Evolutionary conservation across 208 protist species (phyloP), one percentile per base, ranked within the genome.

Genomic region (Blastocrithidia nonstop): DNA sequence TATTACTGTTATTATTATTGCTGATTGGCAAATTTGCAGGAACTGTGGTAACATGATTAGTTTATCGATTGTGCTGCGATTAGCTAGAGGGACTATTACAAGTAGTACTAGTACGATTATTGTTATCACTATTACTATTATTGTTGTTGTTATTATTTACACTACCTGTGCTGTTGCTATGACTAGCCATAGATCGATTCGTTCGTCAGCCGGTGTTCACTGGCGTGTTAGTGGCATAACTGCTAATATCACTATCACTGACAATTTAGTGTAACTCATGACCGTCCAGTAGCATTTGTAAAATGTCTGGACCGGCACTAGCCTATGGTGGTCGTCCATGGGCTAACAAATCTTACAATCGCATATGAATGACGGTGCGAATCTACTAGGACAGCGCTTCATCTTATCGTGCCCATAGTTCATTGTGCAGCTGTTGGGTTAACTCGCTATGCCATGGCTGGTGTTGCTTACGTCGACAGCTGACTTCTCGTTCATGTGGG

Each of bases 271-370:
- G 20, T 13, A 66, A 19, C 23, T 69, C 66, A 15, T 61, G 51
- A 4, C 66, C 61, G 33, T 74, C 57, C 8, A 74, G 52, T 25
- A 76, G 54, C 27, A 76, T 33, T 33, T 76, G 61, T 63, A 76
- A 63, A 25, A 76, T 61, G 39, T 76, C 67, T 20, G 67, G 67
- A 0, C 61, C 67, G 0, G 50, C 49, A 11, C 46, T 41, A 0
- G 61, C 63, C 13, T 71, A 54, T 42, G 11, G 31, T 0, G 67
- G 67, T 9, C 67, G 61, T 16, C 67, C 67, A 26, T 66, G 39
- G 11, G 39, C 46, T 6, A 76, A 50, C 16, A 71, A 50, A 26
- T 66, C 53, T 0, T 25, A 1, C 1, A 76, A 55, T 13, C 54
- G 47, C 47, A 24, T 50, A 6, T 37, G 57, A 5, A 63, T 16